Conservation (phyloP, 805 yeast species). For the Pachysolen tannophilus region DNA sequence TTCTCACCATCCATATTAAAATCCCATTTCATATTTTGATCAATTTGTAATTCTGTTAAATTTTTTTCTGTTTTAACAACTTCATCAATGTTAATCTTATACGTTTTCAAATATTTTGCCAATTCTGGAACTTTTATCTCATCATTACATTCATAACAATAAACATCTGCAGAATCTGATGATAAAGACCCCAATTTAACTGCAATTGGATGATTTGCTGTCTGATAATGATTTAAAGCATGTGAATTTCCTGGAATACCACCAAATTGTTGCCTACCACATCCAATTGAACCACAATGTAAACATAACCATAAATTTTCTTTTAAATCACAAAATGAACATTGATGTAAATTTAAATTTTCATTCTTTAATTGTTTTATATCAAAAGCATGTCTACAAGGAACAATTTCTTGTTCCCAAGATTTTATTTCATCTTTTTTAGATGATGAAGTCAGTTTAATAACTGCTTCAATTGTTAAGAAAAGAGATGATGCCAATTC, state of each 20-base stretch:
- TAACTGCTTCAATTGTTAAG: slow-evolving; percentile 33
- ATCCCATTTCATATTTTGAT: slow-evolving; percentile 91
- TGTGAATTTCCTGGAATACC: slow-evolving; percentile 93
- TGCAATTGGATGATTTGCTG: slow-evolving; percentile 63
- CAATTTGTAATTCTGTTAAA: slow-evolving; percentile 81
- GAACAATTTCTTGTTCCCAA: slow-evolving; percentile 83
- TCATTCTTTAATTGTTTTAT: slow-evolving; percentile 30
- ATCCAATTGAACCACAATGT: slow-evolving; percentile 84
- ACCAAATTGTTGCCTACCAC: slow-evolving; percentile 94
- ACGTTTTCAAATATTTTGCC: slow-evolving; percentile 38
- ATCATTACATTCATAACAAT: slow-evolving; percentile 84
- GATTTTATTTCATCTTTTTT: slow-evolving; percentile 67
- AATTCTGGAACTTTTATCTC: slow-evolving; percentile 72
- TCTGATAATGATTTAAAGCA: slow-evolving; percentile 65
- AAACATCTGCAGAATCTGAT: slow-evolving; percentile 72
- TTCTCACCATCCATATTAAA: slow-evolving; percentile 68
- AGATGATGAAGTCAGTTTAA: slow-evolving; percentile 50
- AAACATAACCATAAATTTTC: slow-evolving; percentile 91
- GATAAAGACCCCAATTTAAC: slow-evolving; percentile 87
- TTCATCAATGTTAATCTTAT: slow-evolving; percentile 57
- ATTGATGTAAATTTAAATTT: slow-evolving; percentile 31
- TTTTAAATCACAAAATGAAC: slow-evolving; percentile 52
- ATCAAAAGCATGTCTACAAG: slow-evolving; percentile 71
- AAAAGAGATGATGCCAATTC: slow-evolving; percentile 21
- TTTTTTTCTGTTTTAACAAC: slow-evolving; percentile 76